Base-by-base conservation (phyloP, 495 filamentous ascomycete species). In the Hyaloscypha variabilis region DNA sequence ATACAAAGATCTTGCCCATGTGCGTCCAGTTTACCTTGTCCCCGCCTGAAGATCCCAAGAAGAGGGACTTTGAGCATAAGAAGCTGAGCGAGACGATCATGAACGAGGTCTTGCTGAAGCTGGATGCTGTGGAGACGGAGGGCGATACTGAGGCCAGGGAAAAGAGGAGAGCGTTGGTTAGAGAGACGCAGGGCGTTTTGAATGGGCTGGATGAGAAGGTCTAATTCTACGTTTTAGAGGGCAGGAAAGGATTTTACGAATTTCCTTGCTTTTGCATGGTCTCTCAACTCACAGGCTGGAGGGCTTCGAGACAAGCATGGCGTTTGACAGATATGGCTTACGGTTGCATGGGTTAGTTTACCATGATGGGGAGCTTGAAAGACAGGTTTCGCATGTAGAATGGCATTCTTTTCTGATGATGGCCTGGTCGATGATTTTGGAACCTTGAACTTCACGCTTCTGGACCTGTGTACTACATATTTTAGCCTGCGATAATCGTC, bases 11-110 rank as follows among this genome's bases (percentile, higher is more conserved):
- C 61, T 67, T 89, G 8, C 92, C 93, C 2, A 76, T 87, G 11
- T 91, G 88, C 67, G 77, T 85, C 0, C 74, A 84, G 36, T 97
- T 89, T 75, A 80, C 85, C 26, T 71, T 79, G 0, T 70, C 81
- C 23, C 88, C 94, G 17, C 95, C 95, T 0, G 70, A 69, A 3
- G 93, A 97, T 26, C 69, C 74, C 23, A 89, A 90, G 75, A 88
- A 89, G 77, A 81, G 87, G 49, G 86, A 87, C 23, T 90, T 91
- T 49, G 90, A 94, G 67, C 88, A 97, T 66, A 88, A 90, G 75
- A 90, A 86, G 73, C 72, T 97, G 36, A 88, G 84, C 29, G 95
- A 97, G 80, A 91, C 87, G 4, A 89, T 97, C 60, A 78, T 98
- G 81, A 83, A 86, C 58, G 91, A 97, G 73, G 83, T 94, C 8